Base-by-base conservation (phyloP, 805 yeast genomes). In the Saccharomycopsis microspora region DNA sequence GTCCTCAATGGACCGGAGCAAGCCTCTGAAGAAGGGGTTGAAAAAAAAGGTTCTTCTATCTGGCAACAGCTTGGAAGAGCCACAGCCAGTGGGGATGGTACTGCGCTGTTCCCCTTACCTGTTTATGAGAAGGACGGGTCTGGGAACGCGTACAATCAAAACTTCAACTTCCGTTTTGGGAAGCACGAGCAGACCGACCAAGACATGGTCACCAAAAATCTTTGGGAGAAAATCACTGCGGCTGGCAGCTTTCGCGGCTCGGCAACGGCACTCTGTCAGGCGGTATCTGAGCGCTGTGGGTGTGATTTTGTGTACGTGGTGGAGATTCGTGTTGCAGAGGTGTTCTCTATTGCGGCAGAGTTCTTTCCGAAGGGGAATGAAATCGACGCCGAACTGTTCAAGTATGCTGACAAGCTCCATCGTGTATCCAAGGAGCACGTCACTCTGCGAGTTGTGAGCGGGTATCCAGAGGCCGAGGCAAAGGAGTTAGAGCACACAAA, bases 111-210 rank as follows among this genome's bases (percentile, higher is more conserved):
- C 34, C 53, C n/a, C 1, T 48, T 44, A 28, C 65, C 76, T 1
- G 71, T 76, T 1, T 78, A 75, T 58, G 85, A 78, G 54, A 72
- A 71, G 51, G 84, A 79, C 61, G 83, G 83, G 0, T 75, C 82
- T 4, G 85, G 84, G 10, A 71, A 72, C 10, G 73, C 80, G n/a
- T 79, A 78, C 54, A 64, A 69, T 3, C 79, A 68, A 47, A 73
- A 73, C 54, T 65, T 66, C 42, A 69, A 65, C 48, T 67, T 76
- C 46, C 62, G 72, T 49, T 69, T 71, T 54, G 62, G 66, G 43
- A 64, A 65, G 45, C 59, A 55, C 29, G 59, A 57, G 3, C 41
- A 46, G 5, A 45, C 61, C 31, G 55, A 55, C 28, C 64, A 60
- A 1, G 56, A 57, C 34, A 43, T 58, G 39, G 53, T 58, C n/a